phyloP scores from a whole-genome alignment of 2,329 filamentous ascomycete species.

The Bipolaris cookei region DNA sequence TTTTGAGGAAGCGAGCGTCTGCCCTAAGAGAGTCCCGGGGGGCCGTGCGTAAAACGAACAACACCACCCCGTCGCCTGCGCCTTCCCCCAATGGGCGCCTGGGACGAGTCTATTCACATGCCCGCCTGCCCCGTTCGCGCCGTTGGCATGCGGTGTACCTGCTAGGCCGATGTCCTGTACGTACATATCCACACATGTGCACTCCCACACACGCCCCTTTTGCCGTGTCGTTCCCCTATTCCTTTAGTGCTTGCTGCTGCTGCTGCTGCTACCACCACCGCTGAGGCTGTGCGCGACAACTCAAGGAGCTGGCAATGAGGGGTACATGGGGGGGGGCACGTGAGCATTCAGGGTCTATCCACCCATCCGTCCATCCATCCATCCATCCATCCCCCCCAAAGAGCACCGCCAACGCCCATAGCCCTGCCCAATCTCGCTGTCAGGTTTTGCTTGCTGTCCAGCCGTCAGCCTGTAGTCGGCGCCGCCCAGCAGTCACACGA shows the following conservation, averaged over 20 bases:
- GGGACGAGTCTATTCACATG: slow-evolving; percentile 24
- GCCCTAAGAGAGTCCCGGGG: slow-evolving; percentile 21
- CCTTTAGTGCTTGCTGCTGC: background rate
- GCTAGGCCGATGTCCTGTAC: no score
- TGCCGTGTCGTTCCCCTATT: no score
- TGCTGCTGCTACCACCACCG: background rate
- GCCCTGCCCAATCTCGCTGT: slow-evolving; percentile 2
- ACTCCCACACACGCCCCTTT: background rate
- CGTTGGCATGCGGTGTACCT: background rate
- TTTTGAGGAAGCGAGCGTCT: slow-evolving; percentile 43
- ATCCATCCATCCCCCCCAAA: no score
- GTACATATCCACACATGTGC: background rate
- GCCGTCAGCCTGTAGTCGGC: background rate
- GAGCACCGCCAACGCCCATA: background rate
- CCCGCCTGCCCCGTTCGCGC: slow-evolving; percentile 17
- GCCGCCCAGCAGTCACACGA: slow-evolving; percentile 26
- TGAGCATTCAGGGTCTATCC: slow-evolving; percentile 16
- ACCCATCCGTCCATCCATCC: background rate
- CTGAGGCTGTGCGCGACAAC: background rate
- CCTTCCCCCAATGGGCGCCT: slow-evolving; percentile 30
- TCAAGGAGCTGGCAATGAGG: slow-evolving; percentile 15
- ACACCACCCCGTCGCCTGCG: slow-evolving; percentile 29
- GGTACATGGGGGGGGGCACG: slow-evolving; percentile 21
- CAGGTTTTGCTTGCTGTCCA: no score
- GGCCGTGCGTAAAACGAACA: slow-evolving; percentile 25